These are phyloP conservation scores for Cladophialophora chaetospira DNA, from an alignment of 2,329 filamentous ascomycete genomes.

Conservation along the genomic window DNA sequence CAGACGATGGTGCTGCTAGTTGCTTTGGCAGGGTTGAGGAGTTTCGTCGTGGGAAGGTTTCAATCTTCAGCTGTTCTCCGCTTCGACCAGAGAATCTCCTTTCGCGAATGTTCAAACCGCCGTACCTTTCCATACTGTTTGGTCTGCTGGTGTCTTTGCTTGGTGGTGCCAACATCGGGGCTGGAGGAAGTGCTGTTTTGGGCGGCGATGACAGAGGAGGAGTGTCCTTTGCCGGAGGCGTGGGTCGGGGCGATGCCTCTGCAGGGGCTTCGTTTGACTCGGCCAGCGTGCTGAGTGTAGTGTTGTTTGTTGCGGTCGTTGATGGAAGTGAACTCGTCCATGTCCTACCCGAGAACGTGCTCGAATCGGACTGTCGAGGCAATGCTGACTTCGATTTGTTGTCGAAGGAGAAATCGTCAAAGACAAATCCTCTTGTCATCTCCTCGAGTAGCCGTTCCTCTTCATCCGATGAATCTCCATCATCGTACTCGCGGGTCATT, in stretches of 20 bases:
- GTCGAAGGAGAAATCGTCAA: conserved; percentile 80
- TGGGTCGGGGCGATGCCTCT: conserved; percentile 21
- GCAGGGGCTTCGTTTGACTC: conserved; percentile 54
- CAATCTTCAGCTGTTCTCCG: conserved; percentile 82
- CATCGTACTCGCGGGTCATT: conserved; percentile 51
- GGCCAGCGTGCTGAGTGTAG: conserved; percentile 70
- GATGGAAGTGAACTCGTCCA: conserved; percentile 80
- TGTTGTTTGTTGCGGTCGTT: conserved; percentile 69
- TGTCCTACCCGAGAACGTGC: conserved; percentile 63
- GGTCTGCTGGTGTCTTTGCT: conserved; percentile 24
- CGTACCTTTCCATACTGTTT: conserved; percentile 20
- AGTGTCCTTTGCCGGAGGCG: conserved; percentile 25
- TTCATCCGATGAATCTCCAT: conserved; percentile 70
- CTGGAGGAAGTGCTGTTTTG: conserved; percentile 16
- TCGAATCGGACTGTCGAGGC: conserved; percentile 80
- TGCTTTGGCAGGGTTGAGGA: conserved; percentile 34
- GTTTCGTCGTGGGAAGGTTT: conserved; percentile 57
- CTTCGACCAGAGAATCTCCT: conserved; percentile 80
- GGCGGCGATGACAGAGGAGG: conserved; percentile 16
- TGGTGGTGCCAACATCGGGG: conserved; percentile 33
- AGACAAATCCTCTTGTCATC: conserved; percentile 78
- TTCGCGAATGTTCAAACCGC: conserved; percentile 56
- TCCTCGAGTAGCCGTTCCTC: conserved; percentile 79
- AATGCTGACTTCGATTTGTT: conserved; percentile 67
- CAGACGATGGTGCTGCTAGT: conserved; percentile 32